Conservation (phyloP, 2,329 filamentous ascomycete species). For the Orbilia quercus region DNA sequence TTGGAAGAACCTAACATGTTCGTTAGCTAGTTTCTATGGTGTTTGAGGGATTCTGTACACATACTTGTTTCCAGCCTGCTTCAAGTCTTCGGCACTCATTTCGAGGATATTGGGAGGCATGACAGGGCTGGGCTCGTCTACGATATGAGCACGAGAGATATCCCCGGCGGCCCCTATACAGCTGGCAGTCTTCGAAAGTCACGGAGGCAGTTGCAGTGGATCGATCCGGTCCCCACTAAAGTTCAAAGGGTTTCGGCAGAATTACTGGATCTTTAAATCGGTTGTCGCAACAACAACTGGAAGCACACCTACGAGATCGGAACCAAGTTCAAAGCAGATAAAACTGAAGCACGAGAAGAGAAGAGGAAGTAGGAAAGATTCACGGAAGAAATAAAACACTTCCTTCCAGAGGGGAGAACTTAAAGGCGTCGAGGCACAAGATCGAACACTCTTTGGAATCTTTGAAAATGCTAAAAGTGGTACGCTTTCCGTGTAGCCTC, state of each 20-base stretch:
- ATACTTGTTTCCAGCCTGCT: constrained; percentile 58
- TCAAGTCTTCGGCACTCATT: constrained; percentile 58
- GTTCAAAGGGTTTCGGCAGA: constrained; percentile 1
- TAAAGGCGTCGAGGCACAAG: constrained; percentile 7
- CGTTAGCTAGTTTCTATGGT: too few relatives aligned
- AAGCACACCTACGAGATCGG: constrained; percentile 1
- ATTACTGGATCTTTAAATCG: background rate
- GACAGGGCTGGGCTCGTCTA: background rate
- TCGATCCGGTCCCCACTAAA: background rate
- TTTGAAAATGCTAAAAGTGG: background rate
- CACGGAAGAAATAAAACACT: background rate
- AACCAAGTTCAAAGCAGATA: background rate
- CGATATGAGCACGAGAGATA: background rate
- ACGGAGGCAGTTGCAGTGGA: background rate
- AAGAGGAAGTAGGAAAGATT: background rate
- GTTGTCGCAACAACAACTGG: constrained; percentile 24
- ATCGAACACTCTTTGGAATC: background rate
- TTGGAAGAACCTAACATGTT: constrained; percentile 72
- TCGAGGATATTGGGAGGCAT: constrained; percentile 45
- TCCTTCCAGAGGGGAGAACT: background rate
- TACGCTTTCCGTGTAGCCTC: constrained; percentile 11
- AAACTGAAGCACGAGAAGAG: background rate
- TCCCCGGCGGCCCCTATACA: too few relatives aligned
- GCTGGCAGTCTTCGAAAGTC: background rate
- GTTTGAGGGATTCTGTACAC: too few relatives aligned